Percentiles rank a stretch among this genome's conserved stretches.
These are phyloP conservation scores for Mortierella sp. DNA, from an alignment of 371 early-diverging fungal species.

Conservation along the genomic window DNA sequence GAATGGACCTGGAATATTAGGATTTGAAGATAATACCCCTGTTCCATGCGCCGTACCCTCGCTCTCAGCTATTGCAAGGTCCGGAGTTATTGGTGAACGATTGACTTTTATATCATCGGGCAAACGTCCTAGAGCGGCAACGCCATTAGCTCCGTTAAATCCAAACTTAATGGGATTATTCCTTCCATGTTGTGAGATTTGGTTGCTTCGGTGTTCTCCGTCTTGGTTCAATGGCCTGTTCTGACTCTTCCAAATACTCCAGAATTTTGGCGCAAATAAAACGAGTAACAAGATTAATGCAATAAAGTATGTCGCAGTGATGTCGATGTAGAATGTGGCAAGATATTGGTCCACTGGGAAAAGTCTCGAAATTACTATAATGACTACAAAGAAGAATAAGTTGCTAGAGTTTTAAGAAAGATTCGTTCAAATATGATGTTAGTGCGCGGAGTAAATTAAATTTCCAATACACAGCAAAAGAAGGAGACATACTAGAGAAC, in stretches of 20 bases:
- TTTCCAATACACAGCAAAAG: neutral
- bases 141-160: neutral
- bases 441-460: neutral
- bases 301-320: neutral
- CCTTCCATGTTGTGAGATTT: no score
- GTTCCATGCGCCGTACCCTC: no score
- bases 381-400: constrained; percentile 20
- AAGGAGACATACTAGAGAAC: constrained; percentile 32
- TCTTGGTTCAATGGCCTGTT: no score
- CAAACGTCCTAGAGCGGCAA: neutral
- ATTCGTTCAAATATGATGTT: no score
- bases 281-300: constrained; percentile 3
- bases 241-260: constrained; percentile 4
- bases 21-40: no score
- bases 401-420: no score
- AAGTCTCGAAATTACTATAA: constrained; percentile 11
- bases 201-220: no score
- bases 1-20: no score
- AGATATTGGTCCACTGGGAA: constrained; percentile 14
- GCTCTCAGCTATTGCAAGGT: no score
- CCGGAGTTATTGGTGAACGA: neutral
- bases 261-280: constrained; percentile 35
- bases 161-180: no score
- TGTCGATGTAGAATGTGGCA: constrained; percentile 21
- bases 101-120: neutral